Evolutionary conservation across 140 eudicot genomes (phyloP), one percentile per base, ranked within the genome.

Genomic region (Flaveria floridana): DNA sequence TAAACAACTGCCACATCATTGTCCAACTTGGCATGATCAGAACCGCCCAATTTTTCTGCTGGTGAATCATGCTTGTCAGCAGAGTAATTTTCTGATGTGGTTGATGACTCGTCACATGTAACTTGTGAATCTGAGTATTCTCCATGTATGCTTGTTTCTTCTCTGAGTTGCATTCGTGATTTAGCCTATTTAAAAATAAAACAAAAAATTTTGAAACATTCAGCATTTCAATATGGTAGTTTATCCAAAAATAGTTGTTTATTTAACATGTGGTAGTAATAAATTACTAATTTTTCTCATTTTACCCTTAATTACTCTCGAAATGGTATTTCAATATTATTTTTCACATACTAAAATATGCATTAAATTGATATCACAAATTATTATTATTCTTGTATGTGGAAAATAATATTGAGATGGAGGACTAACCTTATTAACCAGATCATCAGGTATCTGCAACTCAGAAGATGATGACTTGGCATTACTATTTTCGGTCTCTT

Each of bases 101-200:
- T 90, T 41, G 99, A 91, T 67, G 95, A 90, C 70, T 83, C 97
- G 16, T 94, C 99, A 71, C 79, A 79, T 39, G 94, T 96, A 44
- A 80, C 82, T 39, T 85, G 89, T 42, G 91, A 93, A 80, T 90
- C 91, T 14, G 89, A 83, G 81, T 83, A 82, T 81, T 88, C 99
- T 81, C 83, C 94, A 76, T 70, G 85, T 74, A 68, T 59, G 47
- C 67, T 84, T 16, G 74, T 74, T 76, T 87, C 91, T 68, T 85
- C 92, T 72, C 82, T 84, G 16, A 71, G 74, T 82, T 79, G 88
- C n/a, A 75, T 76, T 79, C 80, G 87, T 50, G 87, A 26, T 76
- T 75, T 88, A 10, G 79, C 96, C 98, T 92, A 70, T 74, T 70
- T 52, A 11, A 42, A 47, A 68, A 4, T 16, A 58, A 26, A 26